Percentiles rank a stretch among this genome's conserved stretches.
phyloP scores from a whole-genome alignment of 1,284 basidiomycete species.

The Sporisorium iseilematis-ciliati region DNA sequence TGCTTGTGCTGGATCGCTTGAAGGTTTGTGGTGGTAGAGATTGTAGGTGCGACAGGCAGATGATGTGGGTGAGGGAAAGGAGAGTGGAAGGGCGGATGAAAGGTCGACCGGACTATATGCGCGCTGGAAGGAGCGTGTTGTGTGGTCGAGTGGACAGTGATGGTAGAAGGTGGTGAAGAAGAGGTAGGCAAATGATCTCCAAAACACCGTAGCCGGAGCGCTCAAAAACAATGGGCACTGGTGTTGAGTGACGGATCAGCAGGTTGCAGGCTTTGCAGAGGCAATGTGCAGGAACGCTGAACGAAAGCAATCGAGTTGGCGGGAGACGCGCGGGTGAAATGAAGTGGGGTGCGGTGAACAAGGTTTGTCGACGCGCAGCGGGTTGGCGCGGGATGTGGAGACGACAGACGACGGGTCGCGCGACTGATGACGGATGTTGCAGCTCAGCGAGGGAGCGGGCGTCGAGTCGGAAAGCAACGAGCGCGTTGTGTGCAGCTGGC shows the following conservation, averaged over 20 bases:
- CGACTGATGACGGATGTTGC: background rate
- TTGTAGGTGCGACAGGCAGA: background rate
- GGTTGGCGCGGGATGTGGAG: background rate
- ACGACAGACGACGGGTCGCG: slow-evolving; percentile 1
- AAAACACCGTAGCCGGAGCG: too few relatives aligned
- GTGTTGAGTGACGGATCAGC: too few relatives aligned
- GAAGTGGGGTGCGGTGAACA: slow-evolving; percentile 16
- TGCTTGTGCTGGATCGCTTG: background rate
- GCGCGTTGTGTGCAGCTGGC: slow-evolving; percentile 8
- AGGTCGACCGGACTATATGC: background rate
- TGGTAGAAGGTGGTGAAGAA: background rate
- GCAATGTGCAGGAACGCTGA: too few relatives aligned
- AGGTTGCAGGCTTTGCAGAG: too few relatives aligned
- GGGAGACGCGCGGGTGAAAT: slow-evolving; percentile 3
- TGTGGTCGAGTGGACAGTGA: too few relatives aligned
- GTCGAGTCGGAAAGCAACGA: background rate
- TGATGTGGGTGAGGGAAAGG: background rate
- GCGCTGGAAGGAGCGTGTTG: background rate
- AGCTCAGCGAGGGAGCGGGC: background rate
- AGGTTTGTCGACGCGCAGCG: slow-evolving; percentile 10
- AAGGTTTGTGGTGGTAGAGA: background rate
- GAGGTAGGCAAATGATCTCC: background rate
- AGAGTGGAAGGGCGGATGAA: slow-evolving; percentile 4
- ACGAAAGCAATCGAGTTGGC: too few relatives aligned
- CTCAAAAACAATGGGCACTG: too few relatives aligned